phyloP scores from a whole-genome alignment of 176 grass and related monocot genomes.

The Ensete glaucum region DNA sequence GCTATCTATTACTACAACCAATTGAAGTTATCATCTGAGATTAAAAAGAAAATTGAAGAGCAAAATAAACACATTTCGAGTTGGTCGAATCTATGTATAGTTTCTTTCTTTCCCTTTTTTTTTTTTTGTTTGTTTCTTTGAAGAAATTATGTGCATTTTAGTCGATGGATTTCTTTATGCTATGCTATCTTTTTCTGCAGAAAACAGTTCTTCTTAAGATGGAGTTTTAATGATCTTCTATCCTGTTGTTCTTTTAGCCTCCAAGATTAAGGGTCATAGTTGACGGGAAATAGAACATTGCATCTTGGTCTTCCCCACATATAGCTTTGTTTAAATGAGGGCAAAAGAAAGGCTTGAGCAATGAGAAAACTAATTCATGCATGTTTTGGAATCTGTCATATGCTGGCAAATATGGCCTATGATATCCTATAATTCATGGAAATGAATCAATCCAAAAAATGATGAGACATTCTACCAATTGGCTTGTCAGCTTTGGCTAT shows the following conservation, averaged over 20 bases:
- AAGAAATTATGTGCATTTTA: not conserved
- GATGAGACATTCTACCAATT: too few species aligned
- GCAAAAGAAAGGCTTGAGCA: not conserved
- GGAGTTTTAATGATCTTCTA: not conserved
- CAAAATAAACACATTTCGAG: not conserved
- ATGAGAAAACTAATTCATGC: not conserved
- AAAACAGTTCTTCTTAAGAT: not conserved
- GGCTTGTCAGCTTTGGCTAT: not conserved
- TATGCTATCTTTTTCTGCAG: not conserved
- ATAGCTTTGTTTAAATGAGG: not conserved
- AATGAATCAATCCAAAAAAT: not conserved
- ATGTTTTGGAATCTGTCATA: not conserved
- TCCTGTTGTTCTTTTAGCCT: not conserved
- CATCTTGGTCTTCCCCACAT: not conserved
- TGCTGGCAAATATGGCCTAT: not conserved
- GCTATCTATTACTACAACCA: not conserved
- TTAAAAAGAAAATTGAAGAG: not conserved
- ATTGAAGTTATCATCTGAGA: not conserved
- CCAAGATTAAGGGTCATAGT: not conserved
- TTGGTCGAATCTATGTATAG: not conserved
- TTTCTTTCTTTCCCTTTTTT: not conserved
- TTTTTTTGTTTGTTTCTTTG: not conserved
- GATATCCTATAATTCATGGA: not conserved
- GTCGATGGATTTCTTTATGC: not conserved
- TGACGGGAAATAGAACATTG: not conserved